phyloP scores from a whole-genome alignment of 176 grass and related monocot species.

The Aegilops longissima region DNA sequence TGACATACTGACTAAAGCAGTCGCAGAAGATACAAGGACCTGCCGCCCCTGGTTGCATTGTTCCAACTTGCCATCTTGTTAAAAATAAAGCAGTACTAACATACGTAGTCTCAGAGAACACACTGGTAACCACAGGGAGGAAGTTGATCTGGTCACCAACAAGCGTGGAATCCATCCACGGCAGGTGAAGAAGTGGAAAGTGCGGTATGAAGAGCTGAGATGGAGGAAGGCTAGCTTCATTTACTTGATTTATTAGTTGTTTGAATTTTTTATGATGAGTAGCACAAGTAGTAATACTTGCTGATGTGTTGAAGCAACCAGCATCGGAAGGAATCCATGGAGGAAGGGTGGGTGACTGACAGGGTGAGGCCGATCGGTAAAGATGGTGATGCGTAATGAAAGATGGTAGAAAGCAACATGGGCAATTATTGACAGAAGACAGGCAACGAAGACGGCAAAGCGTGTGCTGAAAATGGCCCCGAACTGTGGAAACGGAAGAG shows the following conservation, averaged over 20 bases:
- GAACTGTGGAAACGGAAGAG: not conserved
- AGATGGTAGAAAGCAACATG: not conserved
- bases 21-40: not conserved
- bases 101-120: too few species aligned
- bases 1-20: slow-evolving; percentile 11
- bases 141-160: slow-evolving; percentile 7
- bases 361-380: not conserved
- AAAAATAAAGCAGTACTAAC: too few species aligned
- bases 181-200: not conserved
- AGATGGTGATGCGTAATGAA: not conserved
- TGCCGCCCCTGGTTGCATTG: not conserved
- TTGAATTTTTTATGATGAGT: too few species aligned
- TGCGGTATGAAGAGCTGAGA: too few species aligned
- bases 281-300: too few species aligned
- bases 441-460: not conserved
- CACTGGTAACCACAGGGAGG: too few species aligned
- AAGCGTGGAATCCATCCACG: not conserved
- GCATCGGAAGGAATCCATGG: too few species aligned
- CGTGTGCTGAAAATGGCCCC: slow-evolving; percentile 18
- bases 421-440: slow-evolving; percentile 6
- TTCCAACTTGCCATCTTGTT: too few species aligned
- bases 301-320: too few species aligned
- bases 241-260: too few species aligned
- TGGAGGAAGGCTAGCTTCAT: too few species aligned
- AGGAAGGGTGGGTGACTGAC: not conserved